Evolutionary conservation across 108 stramenopile genomes (phyloP).

Genomic region (Pseudonitzschia delicatissima): DNA sequence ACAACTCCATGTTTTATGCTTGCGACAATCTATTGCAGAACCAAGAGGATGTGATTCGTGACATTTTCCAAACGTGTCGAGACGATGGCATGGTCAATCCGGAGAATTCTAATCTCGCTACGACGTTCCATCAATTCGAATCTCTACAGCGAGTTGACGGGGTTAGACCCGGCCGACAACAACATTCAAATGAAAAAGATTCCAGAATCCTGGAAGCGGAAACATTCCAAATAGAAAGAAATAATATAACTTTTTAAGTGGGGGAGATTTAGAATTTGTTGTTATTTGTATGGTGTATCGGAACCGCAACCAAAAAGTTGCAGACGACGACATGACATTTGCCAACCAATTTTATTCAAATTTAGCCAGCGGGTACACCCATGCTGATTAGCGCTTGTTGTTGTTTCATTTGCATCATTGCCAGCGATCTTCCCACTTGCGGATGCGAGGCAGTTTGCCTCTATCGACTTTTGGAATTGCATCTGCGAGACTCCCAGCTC

Average conservation of each 20-base stretch:
- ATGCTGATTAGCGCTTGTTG: conserved; percentile 78
- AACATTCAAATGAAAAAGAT: conserved; percentile 6
- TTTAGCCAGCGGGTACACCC: too few species aligned
- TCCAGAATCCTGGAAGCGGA: not conserved
- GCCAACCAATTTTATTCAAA: too few species aligned
- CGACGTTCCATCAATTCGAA: not conserved
- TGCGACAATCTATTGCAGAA: conserved; percentile 6
- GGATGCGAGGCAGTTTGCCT: conserved; percentile 71
- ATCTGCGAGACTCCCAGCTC: conserved; percentile 52
- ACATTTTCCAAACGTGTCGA: conserved; percentile 6
- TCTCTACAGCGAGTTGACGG: conserved; percentile 2
- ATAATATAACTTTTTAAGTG: too few species aligned
- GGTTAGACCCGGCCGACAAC: not conserved
- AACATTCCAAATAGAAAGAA: too few species aligned
- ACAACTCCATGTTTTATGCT: conserved; percentile 13
- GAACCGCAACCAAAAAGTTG: too few species aligned
- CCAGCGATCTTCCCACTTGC: conserved; percentile 69
- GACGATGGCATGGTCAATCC: conserved; percentile 6
- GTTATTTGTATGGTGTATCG: too few species aligned
- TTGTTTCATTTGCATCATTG: conserved; percentile 87
- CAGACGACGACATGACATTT: too few species aligned
- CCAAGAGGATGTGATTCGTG: not conserved
- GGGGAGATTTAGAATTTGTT: too few species aligned
- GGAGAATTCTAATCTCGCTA: not conserved
- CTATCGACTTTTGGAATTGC: conserved; percentile 74